A percentile compares a stretch with the other conserved stretches of the same genome.
Conservation (phyloP, 2,329 filamentous ascomycete genomes). For the Amphichorda felina region DNA sequence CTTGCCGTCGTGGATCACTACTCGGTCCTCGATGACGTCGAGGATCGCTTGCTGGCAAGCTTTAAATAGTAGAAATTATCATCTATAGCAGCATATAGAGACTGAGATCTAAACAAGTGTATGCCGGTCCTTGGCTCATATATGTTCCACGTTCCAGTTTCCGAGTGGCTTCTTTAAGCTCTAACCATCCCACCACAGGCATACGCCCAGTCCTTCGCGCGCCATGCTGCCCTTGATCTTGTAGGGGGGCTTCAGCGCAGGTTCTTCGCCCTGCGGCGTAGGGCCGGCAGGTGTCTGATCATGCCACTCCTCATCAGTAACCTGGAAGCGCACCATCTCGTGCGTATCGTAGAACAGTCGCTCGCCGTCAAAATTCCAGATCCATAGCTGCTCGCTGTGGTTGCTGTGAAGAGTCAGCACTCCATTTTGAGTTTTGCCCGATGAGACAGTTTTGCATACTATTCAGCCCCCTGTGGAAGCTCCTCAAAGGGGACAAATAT, state of each 20-base stretch:
- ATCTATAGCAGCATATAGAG: too few species aligned
- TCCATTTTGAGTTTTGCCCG: not conserved
- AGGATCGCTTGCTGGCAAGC: slow-evolving; percentile 64
- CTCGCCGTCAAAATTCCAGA: slow-evolving; percentile 67
- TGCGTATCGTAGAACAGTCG: slow-evolving; percentile 81
- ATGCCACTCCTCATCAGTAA: slow-evolving; percentile 82
- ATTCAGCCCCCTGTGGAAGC: slow-evolving; percentile 64
- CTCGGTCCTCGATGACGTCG: slow-evolving; percentile 79
- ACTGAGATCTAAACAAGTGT: too few species aligned
- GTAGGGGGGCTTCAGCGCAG: slow-evolving; percentile 57
- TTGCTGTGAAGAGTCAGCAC: slow-evolving; percentile 33
- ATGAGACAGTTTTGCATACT: slow-evolving; percentile 37
- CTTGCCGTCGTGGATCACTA: slow-evolving; percentile 89
- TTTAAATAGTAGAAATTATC: slow-evolving; percentile 21
- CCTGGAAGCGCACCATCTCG: slow-evolving; percentile 76
- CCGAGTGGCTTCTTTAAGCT: too few species aligned
- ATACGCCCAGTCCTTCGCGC: slow-evolving; percentile 48
- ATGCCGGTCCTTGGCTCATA: too few species aligned
- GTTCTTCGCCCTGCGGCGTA: slow-evolving; percentile 43
- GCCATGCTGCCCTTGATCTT: slow-evolving; percentile 55
- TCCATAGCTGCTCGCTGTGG: slow-evolving; percentile 66
- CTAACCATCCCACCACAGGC: slow-evolving; percentile 48
- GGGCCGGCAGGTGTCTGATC: slow-evolving; percentile 70
- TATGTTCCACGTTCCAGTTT: too few species aligned
- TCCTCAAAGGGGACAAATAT: slow-evolving; percentile 68